phyloP scores from a whole-genome alignment of 352 stramenopile species.

The Phytophthora melonis region DNA sequence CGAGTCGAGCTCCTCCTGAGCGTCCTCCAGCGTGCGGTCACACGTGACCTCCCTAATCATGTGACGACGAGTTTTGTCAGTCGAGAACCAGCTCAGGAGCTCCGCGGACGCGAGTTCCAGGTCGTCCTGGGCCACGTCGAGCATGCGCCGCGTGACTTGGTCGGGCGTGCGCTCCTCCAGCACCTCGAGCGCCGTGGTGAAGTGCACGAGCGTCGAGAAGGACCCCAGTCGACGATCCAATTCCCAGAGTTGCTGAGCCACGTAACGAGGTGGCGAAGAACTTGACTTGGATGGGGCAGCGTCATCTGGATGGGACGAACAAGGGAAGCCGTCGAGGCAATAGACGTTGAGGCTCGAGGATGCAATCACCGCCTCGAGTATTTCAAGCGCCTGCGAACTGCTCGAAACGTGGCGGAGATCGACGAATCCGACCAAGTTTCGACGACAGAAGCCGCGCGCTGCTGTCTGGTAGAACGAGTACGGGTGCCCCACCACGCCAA shows the following conservation, averaged over 20 bases:
- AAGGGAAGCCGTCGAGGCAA: constrained; percentile 58
- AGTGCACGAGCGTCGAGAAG: constrained; percentile 47
- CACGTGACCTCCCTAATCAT: constrained; percentile 47
- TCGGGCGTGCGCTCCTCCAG: constrained; percentile 48
- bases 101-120: constrained; percentile 39
- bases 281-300: constrained; percentile 7
- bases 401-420: constrained; percentile 26
- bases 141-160: constrained; percentile 37
- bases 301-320: constrained; percentile 31
- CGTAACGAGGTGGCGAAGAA: constrained; percentile 42
- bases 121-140: constrained; percentile 60
- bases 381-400: constrained; percentile 31
- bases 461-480: constrained; percentile 59
- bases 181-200: constrained; percentile 50
- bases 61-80: constrained; percentile 30
- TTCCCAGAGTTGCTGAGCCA: constrained; percentile 54
- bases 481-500: constrained; percentile 51
- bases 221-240: constrained; percentile 41
- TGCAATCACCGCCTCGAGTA: constrained; percentile 37
- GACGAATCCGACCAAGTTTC: constrained; percentile 40
- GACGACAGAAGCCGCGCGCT: constrained; percentile 30
- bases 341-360: constrained; percentile 32
- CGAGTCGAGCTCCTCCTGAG: constrained; percentile 47
- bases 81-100: constrained; percentile 43
- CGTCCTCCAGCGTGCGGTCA: constrained; percentile 51